Evolutionary conservation across 441 rosid species (phyloP), one percentile per base, ranked within the genome.

Genomic region (Arabidopsis hybrid): DNA sequence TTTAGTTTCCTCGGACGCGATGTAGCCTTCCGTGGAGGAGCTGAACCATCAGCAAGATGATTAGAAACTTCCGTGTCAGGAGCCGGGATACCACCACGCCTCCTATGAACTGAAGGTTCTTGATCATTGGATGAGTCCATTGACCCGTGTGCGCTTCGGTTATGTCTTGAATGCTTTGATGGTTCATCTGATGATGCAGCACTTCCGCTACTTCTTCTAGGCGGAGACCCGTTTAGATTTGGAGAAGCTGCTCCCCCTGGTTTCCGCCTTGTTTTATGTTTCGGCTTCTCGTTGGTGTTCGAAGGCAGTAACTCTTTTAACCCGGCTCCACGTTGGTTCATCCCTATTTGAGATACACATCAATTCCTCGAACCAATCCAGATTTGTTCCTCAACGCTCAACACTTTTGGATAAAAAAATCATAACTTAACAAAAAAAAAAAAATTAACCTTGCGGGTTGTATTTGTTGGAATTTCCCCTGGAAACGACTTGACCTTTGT

Each of bases 1-100:
- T 82, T 89, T 6, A 84, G 66, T 74, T 81, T 91, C 83, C 82
- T 87, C 12, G 69, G 81, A 31, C 84, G 83, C 10, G 91, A 80
- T 31, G 81, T 67, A 5, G 51, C 74, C 63, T 83, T 84, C 66
- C 79, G 79, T 13, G 86, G 82, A 10, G 79, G 67, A 9, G 78
- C 60, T 38, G 85, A 65, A 32, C 78, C 73, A 56, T 86, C 88
- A 4, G 57, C 76, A 5, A 60, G 63, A 55, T 86, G 76, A 45
- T 47, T 72, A 61, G 74, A 39, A 2, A 80, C 73, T 64, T 88
- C 92, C 18, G 3, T 39, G 4, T 84, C 84, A 7, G 39, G 60
- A 38, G 32, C 77, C 4, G 87, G 69, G 36, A 45, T 62, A 16
- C 71, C 79, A 32, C 76, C 47, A 59, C 78, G 81, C 68, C 83